Evolutionary conservation across 2,329 filamentous ascomycete genomes (phyloP).

Genomic region (Colletotrichum abscissum): DNA sequence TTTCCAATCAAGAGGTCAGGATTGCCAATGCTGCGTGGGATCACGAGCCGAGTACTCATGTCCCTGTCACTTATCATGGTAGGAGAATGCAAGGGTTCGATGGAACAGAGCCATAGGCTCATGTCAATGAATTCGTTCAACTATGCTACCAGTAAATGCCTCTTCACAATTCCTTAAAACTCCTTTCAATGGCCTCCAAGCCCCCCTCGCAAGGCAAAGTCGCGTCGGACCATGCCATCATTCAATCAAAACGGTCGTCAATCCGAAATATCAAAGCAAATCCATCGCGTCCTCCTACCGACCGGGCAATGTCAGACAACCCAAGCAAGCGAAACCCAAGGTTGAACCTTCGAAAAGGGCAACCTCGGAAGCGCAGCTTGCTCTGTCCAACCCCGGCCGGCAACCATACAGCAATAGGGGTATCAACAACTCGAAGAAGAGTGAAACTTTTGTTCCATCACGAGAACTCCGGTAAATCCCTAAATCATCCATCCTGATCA

Average conservation of each 20-base stretch:
- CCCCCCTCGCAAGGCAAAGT: slow-evolving; percentile 20
- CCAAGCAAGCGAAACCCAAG: not conserved
- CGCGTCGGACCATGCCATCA: not conserved
- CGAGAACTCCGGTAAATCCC: slow-evolving; percentile 32
- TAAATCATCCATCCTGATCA: slow-evolving; percentile 27
- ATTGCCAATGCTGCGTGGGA: slow-evolving; percentile 8
- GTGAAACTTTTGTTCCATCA: slow-evolving; percentile 36
- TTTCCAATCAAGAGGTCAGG: slow-evolving; percentile 23
- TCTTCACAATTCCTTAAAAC: slow-evolving; percentile 4
- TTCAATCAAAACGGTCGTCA: slow-evolving; percentile 15
- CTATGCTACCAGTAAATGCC: slow-evolving; percentile 13
- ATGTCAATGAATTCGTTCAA: slow-evolving; percentile 18
- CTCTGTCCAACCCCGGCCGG: not conserved
- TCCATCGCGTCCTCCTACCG: slow-evolving; percentile 21
- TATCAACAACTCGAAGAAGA: slow-evolving; percentile 38
- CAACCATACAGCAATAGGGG: slow-evolving; percentile 34
- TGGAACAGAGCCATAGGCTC: not conserved
- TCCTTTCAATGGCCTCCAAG: slow-evolving; percentile 26
- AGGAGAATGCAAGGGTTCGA: not conserved
- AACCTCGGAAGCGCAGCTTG: not conserved
- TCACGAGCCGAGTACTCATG: not conserved
- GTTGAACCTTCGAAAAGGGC: not conserved
- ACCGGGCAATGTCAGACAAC: not conserved
- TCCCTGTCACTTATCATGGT: not conserved
- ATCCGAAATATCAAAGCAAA: slow-evolving; percentile 27